Evolutionary conservation across 2,329 filamentous ascomycete genomes (phyloP).

Genomic region (Helicocarpus griseus): DNA sequence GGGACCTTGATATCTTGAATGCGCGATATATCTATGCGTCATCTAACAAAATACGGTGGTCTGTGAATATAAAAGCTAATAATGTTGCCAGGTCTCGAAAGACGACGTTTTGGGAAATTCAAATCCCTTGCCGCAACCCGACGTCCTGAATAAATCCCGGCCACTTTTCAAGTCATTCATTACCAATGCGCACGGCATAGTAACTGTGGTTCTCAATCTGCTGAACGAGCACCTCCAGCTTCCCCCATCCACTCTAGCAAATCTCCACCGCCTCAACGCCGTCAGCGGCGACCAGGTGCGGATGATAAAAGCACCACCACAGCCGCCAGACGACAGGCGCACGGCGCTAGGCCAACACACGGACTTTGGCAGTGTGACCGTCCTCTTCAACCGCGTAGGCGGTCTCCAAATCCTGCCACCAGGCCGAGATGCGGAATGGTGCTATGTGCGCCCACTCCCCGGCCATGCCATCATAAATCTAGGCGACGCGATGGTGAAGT

Average conservation of each 20-base stretch:
- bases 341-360: constrained; percentile 45
- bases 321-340: constrained; percentile 32
- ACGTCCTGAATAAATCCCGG: constrained; percentile 29
- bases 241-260: constrained; percentile 30
- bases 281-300: constrained; percentile 46
- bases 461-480: constrained; percentile 38
- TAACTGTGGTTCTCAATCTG: constrained; percentile 34
- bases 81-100: constrained; percentile 36
- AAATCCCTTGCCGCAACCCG: constrained; percentile 33
- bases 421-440: constrained; percentile 35
- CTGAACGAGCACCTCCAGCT: constrained; percentile 39
- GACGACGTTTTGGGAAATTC: constrained; percentile 40
- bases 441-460: constrained; percentile 43
- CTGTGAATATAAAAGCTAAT: background rate
- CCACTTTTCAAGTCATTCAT: constrained; percentile 36
- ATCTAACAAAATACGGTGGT: too few species aligned
- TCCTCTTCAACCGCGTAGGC: constrained; percentile 48
- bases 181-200: constrained; percentile 34
- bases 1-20: background rate
- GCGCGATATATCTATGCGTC: background rate
- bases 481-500: constrained; percentile 37
- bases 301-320: constrained; percentile 42
- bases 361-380: constrained; percentile 47
- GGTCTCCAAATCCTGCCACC: constrained; percentile 46
- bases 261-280: constrained; percentile 37